Evolutionary conservation across 2,329 filamentous ascomycete genomes (phyloP), one percentile per base, ranked within the genome.

Genomic region (Trichoderma simmonsii): DNA sequence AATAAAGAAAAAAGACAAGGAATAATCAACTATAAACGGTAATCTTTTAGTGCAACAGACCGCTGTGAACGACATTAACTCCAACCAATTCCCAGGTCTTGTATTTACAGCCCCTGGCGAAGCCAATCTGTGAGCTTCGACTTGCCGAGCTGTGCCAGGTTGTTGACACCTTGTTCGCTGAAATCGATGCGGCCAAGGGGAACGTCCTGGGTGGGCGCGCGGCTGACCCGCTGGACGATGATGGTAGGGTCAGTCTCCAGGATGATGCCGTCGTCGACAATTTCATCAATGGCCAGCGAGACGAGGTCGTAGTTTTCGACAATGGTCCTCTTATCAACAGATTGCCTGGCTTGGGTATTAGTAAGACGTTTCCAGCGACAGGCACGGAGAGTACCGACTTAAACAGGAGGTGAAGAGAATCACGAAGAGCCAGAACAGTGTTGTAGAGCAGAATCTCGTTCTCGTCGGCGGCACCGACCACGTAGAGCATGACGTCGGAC

Each of bases 281-380:
- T 95, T 83, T 99, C 96, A 82, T 99, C 96, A 75, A 99, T 93
- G 59, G 95, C 93, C 69, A 99, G 89, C 15, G 94, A 93, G 74
- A 98, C 93, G 26, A 98, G 89, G 83, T 98, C 96, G 86, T 98
- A 99, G 88, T 98, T 98, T 84, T 99, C 96, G 79, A 98, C 92
- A 76, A 98, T 94, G 72, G 96, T 98, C 76, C 96, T 92, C 88
- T 98, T 98, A 86, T 99, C 96, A 65, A 97, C 95, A 39, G 94
- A 94, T 88, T 97, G 95, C 83, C 94, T 97, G 76, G 11, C 28
- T 54, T 8, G 15, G 36, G 7, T 18, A 28, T 71, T 64, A 71
- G 65, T 21, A 34, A 21, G 12, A 14, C 18, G 24, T 14, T 18
- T n/a, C 28, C 9, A 34, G 36, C 48, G 7, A n/a, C 21, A 6